Conservation (phyloP, 169 alveolate genomes). For the Eimeria necatrix region DNA sequence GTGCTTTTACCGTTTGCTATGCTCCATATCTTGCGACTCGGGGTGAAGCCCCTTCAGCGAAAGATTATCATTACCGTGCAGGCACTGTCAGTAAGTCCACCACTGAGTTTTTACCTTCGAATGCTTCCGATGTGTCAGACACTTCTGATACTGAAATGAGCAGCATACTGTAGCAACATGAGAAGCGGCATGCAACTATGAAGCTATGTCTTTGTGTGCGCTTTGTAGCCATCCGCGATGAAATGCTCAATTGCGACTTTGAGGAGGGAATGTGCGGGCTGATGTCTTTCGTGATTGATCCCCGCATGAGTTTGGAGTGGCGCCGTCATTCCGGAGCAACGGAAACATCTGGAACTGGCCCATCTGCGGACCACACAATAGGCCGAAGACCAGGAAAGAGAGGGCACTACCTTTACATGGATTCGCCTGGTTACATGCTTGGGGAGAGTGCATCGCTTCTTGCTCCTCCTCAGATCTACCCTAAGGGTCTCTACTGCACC, state of each 20-base stretch:
- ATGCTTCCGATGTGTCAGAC: no score
- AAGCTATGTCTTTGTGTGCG: constrained; percentile 5
- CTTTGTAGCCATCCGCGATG: constrained; percentile 22
- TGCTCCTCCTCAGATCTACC: constrained; percentile 82
- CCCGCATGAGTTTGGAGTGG: constrained; percentile 49
- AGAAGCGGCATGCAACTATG: no score
- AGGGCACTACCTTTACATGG: constrained; percentile 82
- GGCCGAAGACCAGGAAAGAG: constrained; percentile 74
- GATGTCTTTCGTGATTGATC: constrained; percentile 59
- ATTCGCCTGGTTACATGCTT: constrained; percentile 86
- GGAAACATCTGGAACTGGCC: constrained; percentile 82
- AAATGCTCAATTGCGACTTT: constrained; percentile 74
- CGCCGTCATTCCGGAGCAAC: constrained; percentile 66
- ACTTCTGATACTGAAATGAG: no score
- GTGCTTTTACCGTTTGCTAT: constrained; percentile 70
- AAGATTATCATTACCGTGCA: constrained; percentile 74
- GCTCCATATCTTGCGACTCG: constrained; percentile 59
- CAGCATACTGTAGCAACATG: no score
- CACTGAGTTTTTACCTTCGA: no score
- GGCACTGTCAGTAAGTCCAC: constrained; percentile 56
- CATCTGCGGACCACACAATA: constrained; percentile 83
- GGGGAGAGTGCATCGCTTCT: constrained; percentile 85
- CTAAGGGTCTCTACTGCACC: constrained; percentile 84
- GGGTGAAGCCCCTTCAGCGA: neutral
- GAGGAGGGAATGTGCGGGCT: constrained; percentile 77